Evolutionary conservation across 2,329 filamentous ascomycete genomes (phyloP), one percentile per base, ranked within the genome.

Genomic region (Verticillium zaregamsianum): DNA sequence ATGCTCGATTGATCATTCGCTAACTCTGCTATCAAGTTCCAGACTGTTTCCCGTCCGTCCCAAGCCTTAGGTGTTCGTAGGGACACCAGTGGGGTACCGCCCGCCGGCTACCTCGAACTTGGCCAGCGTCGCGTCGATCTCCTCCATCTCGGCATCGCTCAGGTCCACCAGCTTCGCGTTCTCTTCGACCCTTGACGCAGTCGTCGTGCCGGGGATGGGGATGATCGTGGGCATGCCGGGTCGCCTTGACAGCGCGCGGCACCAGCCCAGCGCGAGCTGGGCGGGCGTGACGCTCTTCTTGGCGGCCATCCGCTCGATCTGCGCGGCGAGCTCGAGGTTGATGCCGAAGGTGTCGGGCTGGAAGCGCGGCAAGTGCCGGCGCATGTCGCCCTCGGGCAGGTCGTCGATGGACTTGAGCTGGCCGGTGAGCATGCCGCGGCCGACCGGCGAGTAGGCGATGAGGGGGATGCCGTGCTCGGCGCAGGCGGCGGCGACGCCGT

Each of bases 391-490:
- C 55, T 83, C 74, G 3, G 80, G 80, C 40, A 91, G 74, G 66
- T 91, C 88, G 2, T 82, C 75, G 14, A 64, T 58, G 15, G 75
- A 79, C 69, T 80, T 83, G 73, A 86, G 76, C 64, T 81, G 72
- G 7, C 85, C 85, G 0, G 84, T 84, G 61, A 89, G 72, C 60
- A 82, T 28, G 2, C 82, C 82, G 31, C 84, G 78, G 5, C 90
- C 87, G 0, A 93, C 78, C 1, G 91, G 90, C 55, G 88, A 89
- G 74, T 92, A 93, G 0, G 88, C 89, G 39, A 92, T 75, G 57
- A 93, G 76, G 0, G 89, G 87, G 63, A 94, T 92, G 56, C 80
- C 77, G 55, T 90, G 74, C 70, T 93, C 81, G 0, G 78, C 80
- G 68, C 86, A 89, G 0, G 84, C 80, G 2, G 77, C 77, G 3